Base-by-base conservation (phyloP, 345 rosid species). In the Euphorbia lathyris region DNA sequence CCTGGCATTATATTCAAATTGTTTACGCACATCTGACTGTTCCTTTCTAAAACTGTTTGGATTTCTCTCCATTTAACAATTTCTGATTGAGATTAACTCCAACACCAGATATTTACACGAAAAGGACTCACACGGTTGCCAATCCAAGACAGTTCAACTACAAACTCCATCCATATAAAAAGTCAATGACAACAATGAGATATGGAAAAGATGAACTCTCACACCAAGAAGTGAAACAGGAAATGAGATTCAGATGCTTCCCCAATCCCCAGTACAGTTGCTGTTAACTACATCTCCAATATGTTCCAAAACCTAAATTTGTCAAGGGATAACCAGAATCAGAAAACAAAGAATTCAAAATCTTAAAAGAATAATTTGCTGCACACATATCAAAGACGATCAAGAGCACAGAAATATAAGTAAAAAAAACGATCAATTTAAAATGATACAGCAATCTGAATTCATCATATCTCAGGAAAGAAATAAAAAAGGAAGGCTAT, bases 1-100 rank as follows among this genome's bases (percentile, higher is more conserved):
- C 78, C 80, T 69, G 23, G 78, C 57, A 67, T 67, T 64, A 48
- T 75, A 81, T 70, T 83, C 87, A 66, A 69, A 73, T 38, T 72
- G 63, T 56, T 76, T 79, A 27, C 72, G 78, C 32, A 64, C 65
- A 48, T 84, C 83, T 34, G 88, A 70, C 27, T 77, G 80, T 29
- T 89, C 93, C 88, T 83, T 86, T 61, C 66, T 51, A 65, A 71
- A 74, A 79, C 71, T 77, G 74, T 52, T 81, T 80, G 25, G 66
- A 72, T 79, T 86, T 57, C 79, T 82, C 72, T 88, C 89, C 88
- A 81, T 82, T 67, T 73, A 74, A 30, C 65, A 30, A 17, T 30
- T 34, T 14, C 30, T 9, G 13, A 20, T 8, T 16, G 57, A 30
- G 32, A 63, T 53, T 58, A 75, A 27, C 27, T 32, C 67, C 56